Base-by-base conservation (phyloP, 2,329 filamentous ascomycete genomes). In the Clonostachys byssicola region DNA sequence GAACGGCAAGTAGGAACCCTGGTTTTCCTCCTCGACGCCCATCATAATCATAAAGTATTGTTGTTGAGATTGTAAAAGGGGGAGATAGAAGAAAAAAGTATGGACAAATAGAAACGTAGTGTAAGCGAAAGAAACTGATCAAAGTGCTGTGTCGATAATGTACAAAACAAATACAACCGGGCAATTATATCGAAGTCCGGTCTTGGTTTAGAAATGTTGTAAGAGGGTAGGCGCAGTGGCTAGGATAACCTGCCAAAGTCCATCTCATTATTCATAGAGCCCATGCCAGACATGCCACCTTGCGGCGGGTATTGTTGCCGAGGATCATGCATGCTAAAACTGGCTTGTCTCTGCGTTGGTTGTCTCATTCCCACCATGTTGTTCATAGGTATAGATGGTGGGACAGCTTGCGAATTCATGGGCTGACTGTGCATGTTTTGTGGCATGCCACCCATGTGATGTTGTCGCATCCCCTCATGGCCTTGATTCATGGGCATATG, bases 221-320 rank as follows among this genome's bases (percentile, higher is more conserved):
- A 30, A 30, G 9, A 30, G 9, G 23, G 23, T 30, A 30, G 23
- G 23, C 23, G 23, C 9, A 30, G 23, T 30, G 23, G 10, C 10
- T 10, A 30, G 9, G 23, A 30, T 30, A 30, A 9, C 23, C 23
- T 30, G 6, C 51, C 49, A 47, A 61, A 65, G 44, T 61, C 60
- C 13, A 60, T 54, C 9, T 62, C 60, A 33, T 48, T 52, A 8
- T 52, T 46, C 53, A 67, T 63, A 16, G 59, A 17, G 20, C 54
- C 56, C 45, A 67, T 58, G 12, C 54, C 59, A 23, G 78, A 75
- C 44, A 77, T 80, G 44, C 77, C 74, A 4, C 67, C 55, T 2
- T 58, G 52, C 14, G 54, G 51, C 12, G 54, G 52, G 54, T 61
- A 52, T 13, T 61, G 56, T 3, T 56, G 56, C 3, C 57, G 49